These are phyloP conservation scores for Gaertneriomyces semiglobifer DNA, from an alignment of 192 early-diverging fungal genomes.

Conservation along the genomic window DNA sequence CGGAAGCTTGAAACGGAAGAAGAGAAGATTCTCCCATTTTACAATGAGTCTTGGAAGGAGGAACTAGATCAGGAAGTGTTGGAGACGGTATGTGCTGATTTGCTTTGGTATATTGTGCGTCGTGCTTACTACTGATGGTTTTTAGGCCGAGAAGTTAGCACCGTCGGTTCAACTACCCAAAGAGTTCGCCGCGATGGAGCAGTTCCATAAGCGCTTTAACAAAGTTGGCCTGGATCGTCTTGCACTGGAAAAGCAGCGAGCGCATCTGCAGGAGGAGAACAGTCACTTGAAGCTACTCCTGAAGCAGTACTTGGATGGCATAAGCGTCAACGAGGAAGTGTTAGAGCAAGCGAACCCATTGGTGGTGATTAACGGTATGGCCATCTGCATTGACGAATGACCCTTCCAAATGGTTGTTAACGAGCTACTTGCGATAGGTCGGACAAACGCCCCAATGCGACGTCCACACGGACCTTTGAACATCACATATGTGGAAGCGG, in stretches of 20 bases:
- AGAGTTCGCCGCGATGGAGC: slow-evolving; percentile 52
- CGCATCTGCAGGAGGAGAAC: slow-evolving; percentile 50
- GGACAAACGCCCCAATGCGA: slow-evolving; percentile 46
- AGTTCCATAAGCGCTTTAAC: slow-evolving; percentile 62
- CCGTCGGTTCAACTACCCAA: slow-evolving; percentile 30
- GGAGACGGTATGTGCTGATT: neutral
- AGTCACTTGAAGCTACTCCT: slow-evolving; percentile 46
- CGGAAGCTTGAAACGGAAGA: slow-evolving; percentile 59
- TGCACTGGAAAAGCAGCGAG: slow-evolving; percentile 45
- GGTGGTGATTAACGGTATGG: slow-evolving; percentile 56
- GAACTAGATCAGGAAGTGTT: slow-evolving; percentile 5
- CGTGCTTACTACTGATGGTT: neutral
- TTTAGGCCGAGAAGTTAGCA: neutral
- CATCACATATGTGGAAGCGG: slow-evolving; percentile 50
- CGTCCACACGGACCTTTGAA: slow-evolving; percentile 40
- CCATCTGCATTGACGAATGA: neutral
- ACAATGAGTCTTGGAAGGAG: slow-evolving; percentile 29
- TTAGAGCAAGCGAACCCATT: slow-evolving; percentile 52
- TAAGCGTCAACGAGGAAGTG: slow-evolving; percentile 51
- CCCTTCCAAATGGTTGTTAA: neutral
- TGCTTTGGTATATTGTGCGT: neutral
- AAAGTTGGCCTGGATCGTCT: slow-evolving; percentile 52
- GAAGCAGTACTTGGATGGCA: slow-evolving; percentile 62
- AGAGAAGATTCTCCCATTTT: slow-evolving; percentile 55
- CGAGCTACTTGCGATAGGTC: slow-evolving; percentile 19